Percentiles rank a stretch among this genome's conserved stretches.
phyloP scores from a whole-genome alignment of 306 rosid species.

The Trichosanthes cucumerina region DNA sequence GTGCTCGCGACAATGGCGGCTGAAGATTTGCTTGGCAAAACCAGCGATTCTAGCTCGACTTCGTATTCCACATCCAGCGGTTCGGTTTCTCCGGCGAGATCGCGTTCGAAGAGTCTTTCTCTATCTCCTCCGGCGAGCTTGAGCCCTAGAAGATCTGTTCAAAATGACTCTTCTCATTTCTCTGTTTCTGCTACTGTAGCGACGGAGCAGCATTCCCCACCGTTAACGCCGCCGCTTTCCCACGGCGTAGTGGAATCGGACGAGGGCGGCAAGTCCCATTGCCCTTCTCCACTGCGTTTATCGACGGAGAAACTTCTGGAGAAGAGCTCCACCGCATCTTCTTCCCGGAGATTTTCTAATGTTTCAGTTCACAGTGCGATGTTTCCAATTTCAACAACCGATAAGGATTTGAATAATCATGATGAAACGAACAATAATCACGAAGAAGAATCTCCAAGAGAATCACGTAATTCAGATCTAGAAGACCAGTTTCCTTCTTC shows the following conservation, averaged over 20 bases:
- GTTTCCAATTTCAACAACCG: slow-evolving; percentile 21
- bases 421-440: not conserved
- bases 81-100: slow-evolving; percentile 51
- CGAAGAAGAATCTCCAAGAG: slow-evolving; percentile 4
- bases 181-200: slow-evolving; percentile 1
- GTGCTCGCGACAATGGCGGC: slow-evolving; percentile 21
- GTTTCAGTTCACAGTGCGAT: slow-evolving; percentile 9
- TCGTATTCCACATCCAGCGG: slow-evolving; percentile 43
- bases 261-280: slow-evolving; percentile 5
- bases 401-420: not conserved
- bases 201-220: not conserved
- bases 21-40: slow-evolving; percentile 17
- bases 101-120: slow-evolving; percentile 43
- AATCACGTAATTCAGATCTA: slow-evolving; percentile 9
- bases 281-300: slow-evolving; percentile 5
- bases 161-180: not conserved
- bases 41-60: slow-evolving; percentile 34
- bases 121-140: slow-evolving; percentile 27
- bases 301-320: slow-evolving; percentile 19
- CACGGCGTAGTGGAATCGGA: not conserved
- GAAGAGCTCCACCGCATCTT: slow-evolving; percentile 15
- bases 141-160: slow-evolving; percentile 21
- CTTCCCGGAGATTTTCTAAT: slow-evolving; percentile 2
- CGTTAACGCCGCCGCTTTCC: not conserved
- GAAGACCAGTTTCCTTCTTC: slow-evolving; percentile 21